Conservation (phyloP, 139 green algal genomes). For the Tetradesmus lagerheimii region DNA sequence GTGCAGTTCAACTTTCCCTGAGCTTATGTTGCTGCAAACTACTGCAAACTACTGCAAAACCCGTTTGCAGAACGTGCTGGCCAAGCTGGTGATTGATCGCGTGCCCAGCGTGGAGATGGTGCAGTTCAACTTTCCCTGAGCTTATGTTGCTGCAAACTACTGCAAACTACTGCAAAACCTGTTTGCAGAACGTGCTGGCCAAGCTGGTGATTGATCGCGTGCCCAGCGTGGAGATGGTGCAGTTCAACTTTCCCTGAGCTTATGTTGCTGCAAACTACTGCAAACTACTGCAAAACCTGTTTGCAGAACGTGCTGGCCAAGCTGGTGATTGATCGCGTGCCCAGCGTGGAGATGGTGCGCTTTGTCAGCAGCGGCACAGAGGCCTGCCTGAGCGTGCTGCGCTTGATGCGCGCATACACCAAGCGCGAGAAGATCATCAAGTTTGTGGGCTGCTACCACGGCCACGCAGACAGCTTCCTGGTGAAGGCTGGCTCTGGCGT, state of each 20-base stretch:
- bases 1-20: constrained; percentile 70
- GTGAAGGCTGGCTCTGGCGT: constrained; percentile 97
- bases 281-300: neutral
- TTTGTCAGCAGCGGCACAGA: constrained; percentile 98
- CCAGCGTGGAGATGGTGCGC: constrained; percentile 98
- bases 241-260: constrained; percentile 85
- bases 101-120: constrained; percentile 99
- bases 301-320: constrained; percentile 95
- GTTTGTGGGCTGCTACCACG: constrained; percentile 99
- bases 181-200: constrained; percentile 91
- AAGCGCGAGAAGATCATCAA: constrained; percentile 98
- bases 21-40: too few species aligned
- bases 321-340: constrained; percentile 98
- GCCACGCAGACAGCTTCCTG: constrained; percentile 96
- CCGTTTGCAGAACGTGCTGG: constrained; percentile 89
- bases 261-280: too few species aligned
- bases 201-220: constrained; percentile 98
- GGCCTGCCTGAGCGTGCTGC: constrained; percentile 98
- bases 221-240: constrained; percentile 98
- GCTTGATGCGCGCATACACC: constrained; percentile 99
- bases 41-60: too few species aligned
- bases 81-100: constrained; percentile 96
- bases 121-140: constrained; percentile 86
- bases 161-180: too few species aligned
- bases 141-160: too few species aligned